These are phyloP conservation scores for Zymoseptoria pseudotritici DNA, from an alignment of 2,329 filamentous ascomycete species.

Conservation along the genomic window DNA sequence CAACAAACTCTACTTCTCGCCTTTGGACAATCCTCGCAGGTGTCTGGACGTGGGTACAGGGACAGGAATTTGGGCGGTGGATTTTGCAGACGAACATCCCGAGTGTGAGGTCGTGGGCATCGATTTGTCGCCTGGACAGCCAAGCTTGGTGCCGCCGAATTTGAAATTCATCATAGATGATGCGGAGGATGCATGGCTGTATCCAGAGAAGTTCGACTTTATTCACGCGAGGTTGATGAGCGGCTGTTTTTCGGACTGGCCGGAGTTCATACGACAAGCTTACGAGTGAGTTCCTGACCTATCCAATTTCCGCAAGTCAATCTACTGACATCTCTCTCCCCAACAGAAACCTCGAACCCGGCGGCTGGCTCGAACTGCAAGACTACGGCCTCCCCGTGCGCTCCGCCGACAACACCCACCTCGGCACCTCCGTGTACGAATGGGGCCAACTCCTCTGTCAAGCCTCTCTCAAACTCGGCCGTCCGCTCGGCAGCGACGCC, in stretches of 20 bases:
- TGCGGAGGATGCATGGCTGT: constrained; percentile 53
- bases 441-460: constrained; percentile 33
- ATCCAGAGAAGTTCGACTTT: constrained; percentile 47
- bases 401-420: constrained; percentile 32
- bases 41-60: constrained; percentile 48
- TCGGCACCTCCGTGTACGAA: constrained; percentile 25
- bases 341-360: constrained; percentile 39
- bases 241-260: constrained; percentile 49
- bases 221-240: constrained; percentile 48
- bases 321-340: not conserved
- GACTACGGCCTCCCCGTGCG: constrained; percentile 39
- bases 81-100: constrained; percentile 40
- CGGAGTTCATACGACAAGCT: constrained; percentile 41
- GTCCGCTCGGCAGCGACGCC: constrained; percentile 35
- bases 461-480: constrained; percentile 34
- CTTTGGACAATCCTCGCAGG: constrained; percentile 35
- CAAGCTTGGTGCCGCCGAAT: constrained; percentile 50
- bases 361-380: constrained; percentile 46
- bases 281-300: constrained; percentile 33
- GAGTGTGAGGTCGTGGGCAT: constrained; percentile 37
- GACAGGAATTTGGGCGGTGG: constrained; percentile 52
- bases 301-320: too few species aligned
- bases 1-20: constrained; percentile 40
- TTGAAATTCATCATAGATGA: constrained; percentile 58
- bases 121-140: constrained; percentile 46